Conservation (phyloP, 1,284 basidiomycete species). For the Cutaneotrichosporon sp. region DNA sequence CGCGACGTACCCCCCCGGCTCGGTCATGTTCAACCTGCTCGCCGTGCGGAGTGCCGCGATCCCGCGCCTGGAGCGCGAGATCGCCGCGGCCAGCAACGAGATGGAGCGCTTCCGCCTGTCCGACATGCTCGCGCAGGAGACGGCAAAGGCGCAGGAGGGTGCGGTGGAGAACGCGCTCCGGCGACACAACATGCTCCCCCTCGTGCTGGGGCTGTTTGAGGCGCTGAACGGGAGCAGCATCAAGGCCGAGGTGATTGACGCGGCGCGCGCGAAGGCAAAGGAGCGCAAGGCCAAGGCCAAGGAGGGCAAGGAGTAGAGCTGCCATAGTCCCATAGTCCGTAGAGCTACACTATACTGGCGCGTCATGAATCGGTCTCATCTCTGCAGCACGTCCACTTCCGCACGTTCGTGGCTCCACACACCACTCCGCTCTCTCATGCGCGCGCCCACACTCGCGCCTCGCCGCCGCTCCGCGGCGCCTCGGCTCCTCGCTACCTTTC, state of each 20-base stretch:
- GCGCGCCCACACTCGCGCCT: too few species aligned
- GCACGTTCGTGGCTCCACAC: too few species aligned
- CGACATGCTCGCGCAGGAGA: conserved; percentile 70
- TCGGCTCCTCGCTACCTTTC: conserved; percentile 5
- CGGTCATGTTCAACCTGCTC: conserved; percentile 86
- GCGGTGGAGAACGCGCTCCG: conserved; percentile 61
- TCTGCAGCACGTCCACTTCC: too few species aligned
- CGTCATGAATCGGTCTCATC: too few species aligned
- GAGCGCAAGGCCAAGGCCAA: conserved; percentile 41
- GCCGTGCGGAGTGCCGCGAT: conserved; percentile 78
- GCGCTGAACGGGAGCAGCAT: conserved; percentile 41
- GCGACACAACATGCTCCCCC: conserved; percentile 47
- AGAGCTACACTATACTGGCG: not conserved
- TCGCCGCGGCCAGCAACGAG: conserved; percentile 58
- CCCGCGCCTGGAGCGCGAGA: conserved; percentile 63
- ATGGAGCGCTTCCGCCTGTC: conserved; percentile 59
- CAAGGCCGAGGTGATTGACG: conserved; percentile 19
- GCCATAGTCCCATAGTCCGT: too few species aligned
- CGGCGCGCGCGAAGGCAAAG: conserved; percentile 37
- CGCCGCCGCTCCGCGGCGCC: too few species aligned
- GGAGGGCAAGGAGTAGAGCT: conserved; percentile 27
- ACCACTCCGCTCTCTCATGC: too few species aligned
- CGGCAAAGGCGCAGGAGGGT: conserved; percentile 74
- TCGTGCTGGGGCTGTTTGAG: conserved; percentile 43
- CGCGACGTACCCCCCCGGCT: conserved; percentile 77